These are phyloP conservation scores for Gynandropsis gynandra DNA, from an alignment of 345 rosid species.

Conservation along the genomic window DNA sequence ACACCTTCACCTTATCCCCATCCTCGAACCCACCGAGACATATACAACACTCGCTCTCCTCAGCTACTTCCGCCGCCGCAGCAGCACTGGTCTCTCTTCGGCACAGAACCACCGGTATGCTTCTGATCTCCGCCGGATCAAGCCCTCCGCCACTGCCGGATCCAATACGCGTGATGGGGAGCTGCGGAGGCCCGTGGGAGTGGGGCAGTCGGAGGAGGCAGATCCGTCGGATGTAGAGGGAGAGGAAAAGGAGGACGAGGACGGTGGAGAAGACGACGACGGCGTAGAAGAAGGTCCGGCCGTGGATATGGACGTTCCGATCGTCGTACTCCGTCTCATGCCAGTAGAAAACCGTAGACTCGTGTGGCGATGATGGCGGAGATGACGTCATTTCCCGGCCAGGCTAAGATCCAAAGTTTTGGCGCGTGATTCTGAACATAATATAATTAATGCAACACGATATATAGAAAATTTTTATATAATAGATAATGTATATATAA, in stretches of 20 bases:
- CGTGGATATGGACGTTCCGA: constrained; percentile 17
- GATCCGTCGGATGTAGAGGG: constrained; percentile 28
- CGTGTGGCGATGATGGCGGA: constrained; percentile 21
- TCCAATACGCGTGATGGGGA: not conserved
- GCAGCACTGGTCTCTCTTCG: constrained; percentile 5
- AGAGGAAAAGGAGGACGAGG: constrained; percentile 19
- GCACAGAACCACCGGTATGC: constrained; percentile 22
- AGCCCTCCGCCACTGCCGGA: constrained; percentile 14
- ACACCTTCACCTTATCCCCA: constrained; percentile 61
- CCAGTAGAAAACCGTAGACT: constrained; percentile 25
- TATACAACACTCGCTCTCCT: constrained; percentile 47
- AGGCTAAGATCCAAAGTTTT: not conserved
- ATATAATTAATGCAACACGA: no score
- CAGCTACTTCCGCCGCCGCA: not conserved
- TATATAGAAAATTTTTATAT: no score
- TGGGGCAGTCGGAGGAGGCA: constrained; percentile 8
- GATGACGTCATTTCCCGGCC: constrained; percentile 27
- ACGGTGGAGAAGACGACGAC: constrained; percentile 19
- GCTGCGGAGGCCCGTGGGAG: constrained; percentile 7
- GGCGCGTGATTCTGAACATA: constrained; percentile 8
- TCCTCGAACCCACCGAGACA: constrained; percentile 60
- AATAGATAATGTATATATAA: no score
- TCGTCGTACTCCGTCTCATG: constrained; percentile 30
- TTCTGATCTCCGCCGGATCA: constrained; percentile 12
- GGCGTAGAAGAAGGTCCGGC: constrained; percentile 18